Conservation (phyloP, 257 asterid species). For the Solanum pimpinellifolium region DNA sequence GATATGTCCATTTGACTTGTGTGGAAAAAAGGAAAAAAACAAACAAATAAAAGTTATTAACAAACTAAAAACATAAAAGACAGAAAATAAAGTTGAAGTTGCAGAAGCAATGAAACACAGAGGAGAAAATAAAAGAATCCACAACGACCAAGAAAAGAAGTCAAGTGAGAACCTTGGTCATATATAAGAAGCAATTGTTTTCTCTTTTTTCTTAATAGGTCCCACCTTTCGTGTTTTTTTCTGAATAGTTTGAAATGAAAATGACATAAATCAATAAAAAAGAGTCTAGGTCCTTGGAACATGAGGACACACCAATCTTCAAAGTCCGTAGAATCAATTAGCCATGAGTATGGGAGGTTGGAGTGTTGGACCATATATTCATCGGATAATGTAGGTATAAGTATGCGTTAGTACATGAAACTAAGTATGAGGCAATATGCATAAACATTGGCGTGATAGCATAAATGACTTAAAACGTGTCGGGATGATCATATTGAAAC, state of each 20-base stretch:
- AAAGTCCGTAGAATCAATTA: no score
- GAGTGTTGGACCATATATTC: no score
- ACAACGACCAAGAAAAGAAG: background rate
- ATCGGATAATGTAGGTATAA: no score
- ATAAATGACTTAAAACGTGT: no score
- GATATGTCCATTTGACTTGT: background rate
- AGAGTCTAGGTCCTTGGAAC: no score
- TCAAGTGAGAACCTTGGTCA: background rate
- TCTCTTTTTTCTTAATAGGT: background rate
- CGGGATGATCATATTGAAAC: no score
- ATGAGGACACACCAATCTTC: no score
- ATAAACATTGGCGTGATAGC: no score
- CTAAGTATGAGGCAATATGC: no score
- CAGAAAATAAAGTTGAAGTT: background rate
- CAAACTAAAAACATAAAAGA: background rate
- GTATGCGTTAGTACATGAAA: no score
- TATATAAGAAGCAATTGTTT: background rate
- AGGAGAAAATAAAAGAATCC: background rate
- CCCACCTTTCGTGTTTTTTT: background rate
- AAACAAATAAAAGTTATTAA: background rate
- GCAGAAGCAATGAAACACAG: background rate
- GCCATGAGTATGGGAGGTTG: no score
- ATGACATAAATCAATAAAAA: no score
- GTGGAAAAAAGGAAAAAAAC: background rate
- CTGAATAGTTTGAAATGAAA: background rate